Evolutionary conservation across 345 rosid species (phyloP), one percentile per base, ranked within the genome.

Genomic region (Atalantia buxifolia): DNA sequence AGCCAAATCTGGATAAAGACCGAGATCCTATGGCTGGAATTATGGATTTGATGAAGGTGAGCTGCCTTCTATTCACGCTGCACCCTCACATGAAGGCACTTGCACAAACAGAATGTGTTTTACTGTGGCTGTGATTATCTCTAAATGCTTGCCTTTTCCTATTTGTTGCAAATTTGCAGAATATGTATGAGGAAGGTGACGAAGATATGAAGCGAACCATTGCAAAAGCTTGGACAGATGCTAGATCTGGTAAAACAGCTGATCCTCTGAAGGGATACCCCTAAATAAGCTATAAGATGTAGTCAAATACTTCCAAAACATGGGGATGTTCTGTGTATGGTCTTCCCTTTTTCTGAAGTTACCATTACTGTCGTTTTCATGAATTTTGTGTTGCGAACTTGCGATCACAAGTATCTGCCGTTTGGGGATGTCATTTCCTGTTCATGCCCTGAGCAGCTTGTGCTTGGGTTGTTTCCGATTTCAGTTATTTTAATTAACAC

Each of bases 201-300:
- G 98, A 96, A 0, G 98, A 96, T 33, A 92, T 92, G 98, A 96
- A 96, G 84, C 83, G 83, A 75, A 96, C 99, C 36, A 94, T 96
- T 61, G 99, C 99, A 4, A 96, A 94, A 82, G 99, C 99, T 35
- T 94, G 99, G 99, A 92, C 95, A 0, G 98, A 96, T 88, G 97
- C 99, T 27, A 89, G 98, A 84, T 89, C 99, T 16, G 99, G 99
- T 70, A 94, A 92, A 78, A 59, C 92, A 24, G 89, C 90, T 5
- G 97, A 93, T 77, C 85, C 97, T 14, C 56, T 92, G 24, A 89
- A 87, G 76, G 93, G 96, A 1, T 81, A 63, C 60, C 87, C 67
- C 6, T 89, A 79, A 86, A 64, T 35, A 24, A 33, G 12, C 9
- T 18, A 9, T n/a, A 19, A 1, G 42, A 21, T 9, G 22, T 0